Base-by-base conservation (phyloP, 2,329 filamentous ascomycete genomes). In the Pseudocercospora musae region DNA sequence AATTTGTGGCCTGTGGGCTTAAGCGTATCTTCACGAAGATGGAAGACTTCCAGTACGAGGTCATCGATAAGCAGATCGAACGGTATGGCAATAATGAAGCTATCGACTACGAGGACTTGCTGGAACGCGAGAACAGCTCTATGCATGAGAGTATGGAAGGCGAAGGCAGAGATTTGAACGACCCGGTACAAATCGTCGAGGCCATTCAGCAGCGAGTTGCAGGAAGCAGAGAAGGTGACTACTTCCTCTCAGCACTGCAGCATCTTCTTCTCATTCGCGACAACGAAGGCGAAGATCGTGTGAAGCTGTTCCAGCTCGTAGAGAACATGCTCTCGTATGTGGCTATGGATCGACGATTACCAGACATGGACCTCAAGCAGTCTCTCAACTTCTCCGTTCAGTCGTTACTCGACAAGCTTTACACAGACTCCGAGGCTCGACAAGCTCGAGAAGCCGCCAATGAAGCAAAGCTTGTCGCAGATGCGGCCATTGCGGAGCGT, bases 251-350 rank as follows among this genome's bases (percentile, higher is more conserved):
- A 52, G 91, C 94, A 20, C 86, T 99, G 78, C 95, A 99, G 75
- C 95, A 99, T 80, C 84, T 99, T 75, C 84, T 99, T 70, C 84
- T 99, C 49, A 96, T 98, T 68, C 87, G 92, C 61, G 90, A 96
- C 73, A 95, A 92, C 67, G 92, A 96, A 70, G 89, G 90, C 54
- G 95, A 98, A 74, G 95, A 99, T 77, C 87, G 92, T 13, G 79
- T 97, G 65, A 88, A 92, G 54, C 95, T 97, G 89, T 99, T 98
- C 79, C 95, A 98, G 80, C 86, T 99, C 27, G 93, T 98, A 27
- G 95, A 99, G 78, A 89, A 91, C n/a, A 98, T 98, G 92, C 87
- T 99, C 68, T 96, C 92, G 77, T 98, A 98, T 77, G 94, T 99
- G 66, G 94, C 94, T 71, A 99, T 99, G 94, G 95, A 99, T 77